A percentile compares a stretch with the other conserved stretches of the same genome.
These are phyloP conservation scores for Craterostigma plantagineum DNA, from an alignment of 257 asterid species.

Conservation along the genomic window DNA sequence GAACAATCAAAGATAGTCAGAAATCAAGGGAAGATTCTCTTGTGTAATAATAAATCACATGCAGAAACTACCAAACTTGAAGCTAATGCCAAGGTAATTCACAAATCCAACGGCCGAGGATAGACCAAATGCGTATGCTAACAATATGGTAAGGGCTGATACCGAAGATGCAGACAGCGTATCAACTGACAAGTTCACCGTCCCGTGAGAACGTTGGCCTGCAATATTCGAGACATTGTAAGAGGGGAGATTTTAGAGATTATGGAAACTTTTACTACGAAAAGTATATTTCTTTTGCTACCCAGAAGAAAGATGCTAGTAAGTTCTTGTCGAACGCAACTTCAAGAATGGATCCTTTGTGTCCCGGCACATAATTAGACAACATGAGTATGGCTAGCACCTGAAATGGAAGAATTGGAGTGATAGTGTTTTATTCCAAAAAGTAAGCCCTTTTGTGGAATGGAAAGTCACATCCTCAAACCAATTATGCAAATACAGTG, in stretches of 20 bases:
- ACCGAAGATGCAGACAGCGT: slow-evolving; percentile 39
- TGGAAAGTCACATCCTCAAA: too few relatives aligned
- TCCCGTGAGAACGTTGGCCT: slow-evolving; percentile 73
- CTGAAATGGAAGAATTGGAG: too few relatives aligned
- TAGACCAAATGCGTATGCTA: slow-evolving; percentile 34
- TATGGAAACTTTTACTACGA: not conserved
- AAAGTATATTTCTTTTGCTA: slow-evolving; percentile 11
- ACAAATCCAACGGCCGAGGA: slow-evolving; percentile 35
- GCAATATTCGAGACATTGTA: slow-evolving; percentile 20
- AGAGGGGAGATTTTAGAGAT: slow-evolving; percentile 1
- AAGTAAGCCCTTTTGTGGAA: not conserved
- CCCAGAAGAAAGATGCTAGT: slow-evolving; percentile 78
- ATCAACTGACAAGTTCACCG: slow-evolving; percentile 59
- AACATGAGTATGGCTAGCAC: slow-evolving; percentile 49
- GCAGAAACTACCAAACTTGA: slow-evolving; percentile 60
- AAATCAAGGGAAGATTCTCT: too few relatives aligned
- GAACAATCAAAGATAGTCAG: too few relatives aligned
- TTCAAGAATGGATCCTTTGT: slow-evolving; percentile 35
- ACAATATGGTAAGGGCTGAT: slow-evolving; percentile 45
- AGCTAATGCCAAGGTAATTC: slow-evolving; percentile 34
- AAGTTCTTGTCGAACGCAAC: slow-evolving; percentile 51
- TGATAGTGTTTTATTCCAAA: not conserved
- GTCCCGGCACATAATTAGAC: slow-evolving; percentile 26
- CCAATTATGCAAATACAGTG: not conserved
- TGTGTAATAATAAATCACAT: too few relatives aligned